phyloP scores from a whole-genome alignment of 1,284 basidiomycete genomes.

The Xerocomus minutiporus region DNA sequence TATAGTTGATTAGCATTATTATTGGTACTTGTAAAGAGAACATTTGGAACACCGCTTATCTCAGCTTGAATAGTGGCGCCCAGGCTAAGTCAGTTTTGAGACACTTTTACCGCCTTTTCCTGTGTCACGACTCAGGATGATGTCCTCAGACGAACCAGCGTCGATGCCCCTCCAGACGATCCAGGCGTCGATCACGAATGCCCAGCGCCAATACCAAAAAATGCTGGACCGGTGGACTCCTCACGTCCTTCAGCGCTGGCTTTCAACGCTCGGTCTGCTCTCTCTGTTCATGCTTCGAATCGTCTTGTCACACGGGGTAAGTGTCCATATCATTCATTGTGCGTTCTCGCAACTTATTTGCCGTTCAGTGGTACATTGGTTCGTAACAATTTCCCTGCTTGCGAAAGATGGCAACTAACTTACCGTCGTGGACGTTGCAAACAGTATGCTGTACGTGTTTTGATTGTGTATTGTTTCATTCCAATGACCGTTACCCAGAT shows the following conservation, averaged over 20 bases:
- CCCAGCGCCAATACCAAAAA: conserved; percentile 74
- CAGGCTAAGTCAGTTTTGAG: too few relatives aligned
- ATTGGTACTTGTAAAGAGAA: too few relatives aligned
- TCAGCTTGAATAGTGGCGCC: conserved; percentile 12
- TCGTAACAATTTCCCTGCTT: conserved; percentile 22
- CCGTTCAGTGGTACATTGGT: conserved; percentile 86
- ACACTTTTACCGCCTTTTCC: not conserved
- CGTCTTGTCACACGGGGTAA: conserved; percentile 83
- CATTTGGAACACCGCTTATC: conserved; percentile 10
- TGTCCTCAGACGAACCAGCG: conserved; percentile 33
- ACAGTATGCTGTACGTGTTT: conserved; percentile 63
- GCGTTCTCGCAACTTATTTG: conserved; percentile 18
- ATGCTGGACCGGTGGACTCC: conserved; percentile 90
- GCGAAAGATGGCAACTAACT: conserved; percentile 5
- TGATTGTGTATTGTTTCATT: not conserved
- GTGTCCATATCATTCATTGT: conserved; percentile 32
- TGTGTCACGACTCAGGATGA: conserved; percentile 22
- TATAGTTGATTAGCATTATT: too few relatives aligned
- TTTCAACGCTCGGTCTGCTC: conserved; percentile 72
- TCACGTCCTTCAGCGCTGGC: conserved; percentile 84
- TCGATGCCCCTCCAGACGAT: conserved; percentile 27
- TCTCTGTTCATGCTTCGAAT: conserved; percentile 84
- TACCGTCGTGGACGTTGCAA: not conserved
- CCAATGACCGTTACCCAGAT: conserved; percentile 41
- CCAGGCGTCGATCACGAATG: conserved; percentile 29